These are phyloP conservation scores for Diaporthe sp. DNA, from an alignment of 2,329 filamentous ascomycete genomes.

Conservation along the genomic window DNA sequence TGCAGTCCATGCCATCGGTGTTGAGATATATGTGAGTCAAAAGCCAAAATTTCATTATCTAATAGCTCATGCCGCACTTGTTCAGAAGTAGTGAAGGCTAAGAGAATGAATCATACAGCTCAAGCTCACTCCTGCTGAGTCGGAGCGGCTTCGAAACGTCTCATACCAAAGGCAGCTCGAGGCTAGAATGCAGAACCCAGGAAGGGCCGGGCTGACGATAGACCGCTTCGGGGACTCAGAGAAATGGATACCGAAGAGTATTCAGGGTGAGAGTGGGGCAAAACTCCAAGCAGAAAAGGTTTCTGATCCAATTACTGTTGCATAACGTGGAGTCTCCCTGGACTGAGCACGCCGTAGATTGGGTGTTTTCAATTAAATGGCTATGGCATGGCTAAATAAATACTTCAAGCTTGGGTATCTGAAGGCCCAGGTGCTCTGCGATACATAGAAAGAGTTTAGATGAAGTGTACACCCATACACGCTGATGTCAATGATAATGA, in stretches of 20 bases:
- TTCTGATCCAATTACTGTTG: not conserved
- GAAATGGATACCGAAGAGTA: constrained; percentile 37
- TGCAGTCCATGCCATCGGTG: constrained; percentile 58
- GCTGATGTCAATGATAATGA: not conserved
- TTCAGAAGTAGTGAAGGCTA: not conserved
- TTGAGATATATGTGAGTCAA: constrained; percentile 57
- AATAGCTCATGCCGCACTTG: not conserved
- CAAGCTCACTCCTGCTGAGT: constrained; percentile 62
- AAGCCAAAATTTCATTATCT: not conserved
- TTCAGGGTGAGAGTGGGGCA: not conserved
- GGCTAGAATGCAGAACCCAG: constrained; percentile 62
- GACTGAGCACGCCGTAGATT: not conserved
- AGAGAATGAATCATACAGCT: constrained; percentile 49
- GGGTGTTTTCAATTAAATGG: not conserved
- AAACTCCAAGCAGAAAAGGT: not conserved
- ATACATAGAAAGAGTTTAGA: not conserved
- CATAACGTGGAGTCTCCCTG: not conserved
- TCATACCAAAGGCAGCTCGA: constrained; percentile 67
- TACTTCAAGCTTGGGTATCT: too few relatives aligned
- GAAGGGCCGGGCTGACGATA: constrained; percentile 56
- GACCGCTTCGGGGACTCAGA: constrained; percentile 53
- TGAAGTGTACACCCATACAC: not conserved
- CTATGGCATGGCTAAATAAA: not conserved
- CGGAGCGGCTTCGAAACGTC: constrained; percentile 61
- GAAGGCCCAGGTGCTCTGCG: not conserved